phyloP scores from a whole-genome alignment of 257 asterid genomes.

The Lantana camara region DNA sequence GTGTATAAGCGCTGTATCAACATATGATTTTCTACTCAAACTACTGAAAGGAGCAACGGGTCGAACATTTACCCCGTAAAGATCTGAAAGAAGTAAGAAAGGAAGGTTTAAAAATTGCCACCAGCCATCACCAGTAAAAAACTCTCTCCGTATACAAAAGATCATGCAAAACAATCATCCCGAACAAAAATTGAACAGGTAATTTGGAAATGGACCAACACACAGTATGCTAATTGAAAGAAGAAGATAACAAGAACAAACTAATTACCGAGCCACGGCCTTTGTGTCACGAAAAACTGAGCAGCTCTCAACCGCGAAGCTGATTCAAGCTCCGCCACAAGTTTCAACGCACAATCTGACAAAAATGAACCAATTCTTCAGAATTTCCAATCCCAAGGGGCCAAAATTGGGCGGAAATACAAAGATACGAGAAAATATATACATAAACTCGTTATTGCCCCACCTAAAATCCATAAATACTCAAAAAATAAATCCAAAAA shows the following conservation, averaged over 20 bases:
- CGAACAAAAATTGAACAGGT: background rate
- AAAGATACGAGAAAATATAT: background rate
- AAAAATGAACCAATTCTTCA: conserved; percentile 19
- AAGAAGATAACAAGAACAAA: background rate
- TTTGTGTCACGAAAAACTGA: conserved; percentile 67
- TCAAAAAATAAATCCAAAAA: conserved; percentile 2
- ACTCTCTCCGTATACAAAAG: background rate
- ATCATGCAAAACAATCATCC: conserved; percentile 6
- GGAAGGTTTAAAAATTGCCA: background rate
- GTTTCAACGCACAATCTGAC: conserved; percentile 57
- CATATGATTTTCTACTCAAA: conserved; percentile 53
- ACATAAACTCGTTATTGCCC: conserved; percentile 11
- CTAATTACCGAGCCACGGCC: conserved; percentile 95
- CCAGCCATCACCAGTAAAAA: background rate
- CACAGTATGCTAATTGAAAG: background rate
- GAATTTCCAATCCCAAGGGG: background rate
- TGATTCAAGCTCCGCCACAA: conserved; percentile 78
- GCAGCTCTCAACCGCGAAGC: conserved; percentile 73
- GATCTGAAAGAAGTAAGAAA: conserved; percentile 47
- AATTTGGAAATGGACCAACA: background rate
- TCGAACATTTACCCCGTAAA: conserved; percentile 86
- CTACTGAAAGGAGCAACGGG: conserved; percentile 84
- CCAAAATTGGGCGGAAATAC: conserved; percentile 3
- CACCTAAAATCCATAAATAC: background rate
- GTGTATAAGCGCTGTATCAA: conserved; percentile 76